Evolutionary conservation across 352 stramenopile genomes (phyloP).

Genomic region (Nothophytophthora sp.): DNA sequence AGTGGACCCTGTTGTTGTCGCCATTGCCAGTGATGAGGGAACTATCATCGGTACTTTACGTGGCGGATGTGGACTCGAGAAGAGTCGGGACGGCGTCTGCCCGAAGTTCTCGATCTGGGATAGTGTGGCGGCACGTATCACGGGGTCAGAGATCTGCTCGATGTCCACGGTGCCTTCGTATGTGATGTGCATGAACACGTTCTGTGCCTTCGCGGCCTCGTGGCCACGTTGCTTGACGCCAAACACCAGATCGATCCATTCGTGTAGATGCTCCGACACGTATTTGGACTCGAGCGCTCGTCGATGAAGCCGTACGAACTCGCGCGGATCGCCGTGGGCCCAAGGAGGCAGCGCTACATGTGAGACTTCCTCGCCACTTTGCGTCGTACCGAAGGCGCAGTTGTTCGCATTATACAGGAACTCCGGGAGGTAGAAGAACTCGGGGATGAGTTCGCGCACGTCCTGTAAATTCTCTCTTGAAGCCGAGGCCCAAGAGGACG

Average conservation of each 20-base stretch:
- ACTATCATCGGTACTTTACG: constrained; percentile 51
- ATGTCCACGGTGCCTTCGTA: constrained; percentile 85
- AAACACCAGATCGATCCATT: constrained; percentile 99
- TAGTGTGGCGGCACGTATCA: constrained; percentile 92
- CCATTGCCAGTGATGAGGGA: neutral
- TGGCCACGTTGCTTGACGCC: constrained; percentile 94
- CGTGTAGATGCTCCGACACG: constrained; percentile 95
- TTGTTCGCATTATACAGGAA: constrained; percentile 81
- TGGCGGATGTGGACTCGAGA: constrained; percentile 63
- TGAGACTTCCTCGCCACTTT: constrained; percentile 87
- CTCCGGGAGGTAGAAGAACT: constrained; percentile 82
- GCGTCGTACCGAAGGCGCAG: constrained; percentile 68
- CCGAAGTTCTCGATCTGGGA: constrained; percentile 94
- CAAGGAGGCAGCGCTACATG: constrained; percentile 95
- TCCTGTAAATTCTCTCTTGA: constrained; percentile 92
- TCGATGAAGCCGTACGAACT: constrained; percentile 96
- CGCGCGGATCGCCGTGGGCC: constrained; percentile 91
- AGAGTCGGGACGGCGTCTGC: constrained; percentile 84
- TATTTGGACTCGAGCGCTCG: constrained; percentile 96
- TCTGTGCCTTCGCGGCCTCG: constrained; percentile 92
- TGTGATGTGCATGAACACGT: constrained; percentile 90
- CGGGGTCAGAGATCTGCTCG: constrained; percentile 81
- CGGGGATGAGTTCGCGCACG: constrained; percentile 77
- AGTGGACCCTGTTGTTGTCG: neutral
- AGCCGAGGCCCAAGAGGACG: constrained; percentile 93